Conservation (phyloP, 2,329 filamentous ascomycete genomes). For the Curvularia eragrostidis region DNA sequence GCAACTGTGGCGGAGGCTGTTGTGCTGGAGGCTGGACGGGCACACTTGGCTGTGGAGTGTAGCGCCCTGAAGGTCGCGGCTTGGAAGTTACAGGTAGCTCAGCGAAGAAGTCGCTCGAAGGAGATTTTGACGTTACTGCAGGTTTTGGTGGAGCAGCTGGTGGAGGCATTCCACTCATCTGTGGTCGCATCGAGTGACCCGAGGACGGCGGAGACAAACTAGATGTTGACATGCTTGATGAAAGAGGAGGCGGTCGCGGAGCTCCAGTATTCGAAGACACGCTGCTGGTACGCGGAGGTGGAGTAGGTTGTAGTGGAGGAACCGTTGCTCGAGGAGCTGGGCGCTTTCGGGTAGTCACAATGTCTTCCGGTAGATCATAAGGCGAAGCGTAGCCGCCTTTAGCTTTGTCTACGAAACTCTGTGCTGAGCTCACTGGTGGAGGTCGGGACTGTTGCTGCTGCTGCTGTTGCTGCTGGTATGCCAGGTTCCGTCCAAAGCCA, state of each 20-base stretch:
- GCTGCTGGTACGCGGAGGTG: constrained; percentile 69
- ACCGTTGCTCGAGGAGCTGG: constrained; percentile 37
- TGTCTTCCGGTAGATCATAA: constrained; percentile 91
- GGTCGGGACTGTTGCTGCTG: constrained; percentile 50
- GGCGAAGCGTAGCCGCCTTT: constrained; percentile 94
- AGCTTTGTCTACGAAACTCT: constrained; percentile 89
- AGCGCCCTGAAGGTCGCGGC: constrained; percentile 48
- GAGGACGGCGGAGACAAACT: constrained; percentile 52
- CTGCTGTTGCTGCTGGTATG: constrained; percentile 32
- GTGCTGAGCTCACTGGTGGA: constrained; percentile 59
- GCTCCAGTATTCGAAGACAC: constrained; percentile 47
- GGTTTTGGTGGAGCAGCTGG: constrained; percentile 34
- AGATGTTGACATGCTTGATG: constrained; percentile 43
- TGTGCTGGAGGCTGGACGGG: constrained; percentile 34
- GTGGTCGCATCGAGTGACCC: constrained; percentile 45
- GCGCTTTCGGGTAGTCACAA: constrained; percentile 73
- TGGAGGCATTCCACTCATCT: constrained; percentile 40
- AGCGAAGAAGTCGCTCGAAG: constrained; percentile 55
- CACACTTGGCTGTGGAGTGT: constrained; percentile 46
- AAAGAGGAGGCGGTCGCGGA: constrained; percentile 30
- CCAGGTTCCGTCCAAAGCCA: constrained; percentile 39
- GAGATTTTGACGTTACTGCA: constrained; percentile 35
- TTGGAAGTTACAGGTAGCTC: constrained; percentile 56
- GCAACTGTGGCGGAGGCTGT: constrained; percentile 31
- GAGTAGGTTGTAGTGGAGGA: constrained; percentile 50